Evolutionary conservation across 768 basidiomycete species (phyloP).

Genomic region (Mycena rebaudengoi): DNA sequence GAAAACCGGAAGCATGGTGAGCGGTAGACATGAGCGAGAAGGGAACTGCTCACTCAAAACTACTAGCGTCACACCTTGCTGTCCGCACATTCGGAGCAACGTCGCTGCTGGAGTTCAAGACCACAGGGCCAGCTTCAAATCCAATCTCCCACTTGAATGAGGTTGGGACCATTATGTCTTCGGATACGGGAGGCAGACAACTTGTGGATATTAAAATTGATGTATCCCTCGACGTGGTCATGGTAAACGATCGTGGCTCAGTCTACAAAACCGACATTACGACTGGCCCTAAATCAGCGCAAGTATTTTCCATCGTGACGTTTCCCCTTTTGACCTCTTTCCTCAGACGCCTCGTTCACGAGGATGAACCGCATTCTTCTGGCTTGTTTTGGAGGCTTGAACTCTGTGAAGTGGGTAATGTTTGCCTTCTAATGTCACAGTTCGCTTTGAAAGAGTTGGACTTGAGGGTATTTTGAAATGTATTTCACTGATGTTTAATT

Average conservation of each 20-base stretch:
- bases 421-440: constrained; percentile 58
- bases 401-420: constrained; percentile 39
- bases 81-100: constrained; percentile 59
- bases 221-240: constrained; percentile 39
- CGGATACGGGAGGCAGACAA: constrained; percentile 49
- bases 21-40: background rate
- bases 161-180: constrained; percentile 46
- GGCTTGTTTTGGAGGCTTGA: constrained; percentile 64
- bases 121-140: background rate
- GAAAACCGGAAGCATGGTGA: background rate
- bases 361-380: background rate
- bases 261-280: constrained; percentile 56
- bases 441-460: constrained; percentile 57
- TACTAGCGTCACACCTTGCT: constrained; percentile 42
- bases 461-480: constrained; percentile 63
- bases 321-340: background rate
- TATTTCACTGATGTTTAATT: too few relatives aligned
- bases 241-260: constrained; percentile 61
- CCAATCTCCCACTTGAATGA: constrained; percentile 35
- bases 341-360: constrained; percentile 31
- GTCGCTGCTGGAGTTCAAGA: constrained; percentile 47
- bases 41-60: background rate
- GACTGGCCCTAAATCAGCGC: constrained; percentile 51
- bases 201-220: constrained; percentile 58
- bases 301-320: constrained; percentile 31